Percentiles rank a stretch among this genome's conserved stretches.
phyloP scores from a whole-genome alignment of 176 grass and related monocot species.

The Eleusine coracana region DNA sequence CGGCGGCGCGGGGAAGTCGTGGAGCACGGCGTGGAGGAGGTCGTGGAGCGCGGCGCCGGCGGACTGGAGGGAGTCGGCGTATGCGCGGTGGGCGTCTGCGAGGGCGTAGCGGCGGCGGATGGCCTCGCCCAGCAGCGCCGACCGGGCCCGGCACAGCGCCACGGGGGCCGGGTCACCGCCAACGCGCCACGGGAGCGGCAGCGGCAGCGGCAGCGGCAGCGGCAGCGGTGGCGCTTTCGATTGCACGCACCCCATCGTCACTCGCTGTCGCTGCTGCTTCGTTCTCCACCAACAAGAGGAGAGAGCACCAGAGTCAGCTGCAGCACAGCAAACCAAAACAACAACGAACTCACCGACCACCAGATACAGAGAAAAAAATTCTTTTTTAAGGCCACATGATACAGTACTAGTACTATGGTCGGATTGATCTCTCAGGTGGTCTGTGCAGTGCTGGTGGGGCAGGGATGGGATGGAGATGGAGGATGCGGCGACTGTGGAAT shows the following conservation, averaged over 20 bases:
- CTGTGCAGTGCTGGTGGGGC: no score
- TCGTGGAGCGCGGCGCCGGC: constrained; percentile 49
- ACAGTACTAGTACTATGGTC: no score
- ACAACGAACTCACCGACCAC: no score
- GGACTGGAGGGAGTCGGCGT: constrained; percentile 49
- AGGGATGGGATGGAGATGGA: no score
- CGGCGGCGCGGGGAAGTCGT: not conserved
- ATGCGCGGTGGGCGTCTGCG: constrained; percentile 70
- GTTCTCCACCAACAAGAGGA: no score
- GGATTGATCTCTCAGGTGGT: no score
- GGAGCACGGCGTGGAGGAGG: constrained; percentile 46
- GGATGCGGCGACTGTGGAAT: no score
- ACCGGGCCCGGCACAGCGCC: constrained; percentile 52
- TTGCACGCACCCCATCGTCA: not conserved
- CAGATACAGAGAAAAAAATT: no score
- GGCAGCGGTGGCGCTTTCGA: not conserved
- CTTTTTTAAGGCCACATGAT: no score
- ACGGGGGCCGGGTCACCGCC: constrained; percentile 44
- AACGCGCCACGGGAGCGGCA: constrained; percentile 42
- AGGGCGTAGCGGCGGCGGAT: constrained; percentile 63
- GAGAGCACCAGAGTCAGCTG: no score
- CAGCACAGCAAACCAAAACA: no score
- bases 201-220: not conserved
- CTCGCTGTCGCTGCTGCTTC: no score
- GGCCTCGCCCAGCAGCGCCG: constrained; percentile 58